Conservation (phyloP, 345 rosid genomes). For the Eucalyptus albens region DNA sequence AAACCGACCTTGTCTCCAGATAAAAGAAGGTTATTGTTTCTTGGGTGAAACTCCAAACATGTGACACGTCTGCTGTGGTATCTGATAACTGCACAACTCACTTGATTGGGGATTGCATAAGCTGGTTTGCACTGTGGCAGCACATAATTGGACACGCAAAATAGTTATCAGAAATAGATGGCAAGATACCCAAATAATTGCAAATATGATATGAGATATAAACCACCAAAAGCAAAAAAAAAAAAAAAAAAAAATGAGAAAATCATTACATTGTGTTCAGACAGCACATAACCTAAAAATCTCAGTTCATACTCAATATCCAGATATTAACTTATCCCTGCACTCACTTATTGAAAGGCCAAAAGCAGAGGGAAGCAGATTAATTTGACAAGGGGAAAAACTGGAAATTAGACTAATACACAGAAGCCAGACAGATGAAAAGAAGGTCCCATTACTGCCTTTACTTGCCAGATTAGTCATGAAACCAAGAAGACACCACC, state of each 20-base stretch:
- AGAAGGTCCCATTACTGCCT: not conserved
- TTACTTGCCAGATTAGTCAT: not conserved
- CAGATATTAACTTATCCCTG: not conserved
- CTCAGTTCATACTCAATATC: not conserved
- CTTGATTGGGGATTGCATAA: conserved; percentile 73
- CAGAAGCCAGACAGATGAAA: not conserved
- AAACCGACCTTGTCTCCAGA: conserved; percentile 85
- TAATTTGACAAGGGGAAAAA: not conserved
- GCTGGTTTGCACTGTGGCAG: conserved; percentile 54
- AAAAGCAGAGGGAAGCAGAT: not conserved
- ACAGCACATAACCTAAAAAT: not conserved
- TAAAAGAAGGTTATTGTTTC: conserved; percentile 66
- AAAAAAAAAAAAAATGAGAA: not conserved
- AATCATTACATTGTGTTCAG: not conserved
- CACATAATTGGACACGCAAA: not conserved
- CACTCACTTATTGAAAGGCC: not conserved
- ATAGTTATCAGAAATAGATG: not conserved
- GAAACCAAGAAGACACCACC: not conserved
- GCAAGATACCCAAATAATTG: not conserved
- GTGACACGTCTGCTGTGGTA: conserved; percentile 96
- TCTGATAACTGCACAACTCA: conserved; percentile 74
- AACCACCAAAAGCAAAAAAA: not conserved
- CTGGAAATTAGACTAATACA: not conserved
- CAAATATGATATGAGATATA: not conserved
- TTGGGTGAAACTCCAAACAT: conserved; percentile 93